Evolutionary conservation across 768 basidiomycete genomes (phyloP), one percentile per base, ranked within the genome.

Genomic region (Boletus reticulatus): DNA sequence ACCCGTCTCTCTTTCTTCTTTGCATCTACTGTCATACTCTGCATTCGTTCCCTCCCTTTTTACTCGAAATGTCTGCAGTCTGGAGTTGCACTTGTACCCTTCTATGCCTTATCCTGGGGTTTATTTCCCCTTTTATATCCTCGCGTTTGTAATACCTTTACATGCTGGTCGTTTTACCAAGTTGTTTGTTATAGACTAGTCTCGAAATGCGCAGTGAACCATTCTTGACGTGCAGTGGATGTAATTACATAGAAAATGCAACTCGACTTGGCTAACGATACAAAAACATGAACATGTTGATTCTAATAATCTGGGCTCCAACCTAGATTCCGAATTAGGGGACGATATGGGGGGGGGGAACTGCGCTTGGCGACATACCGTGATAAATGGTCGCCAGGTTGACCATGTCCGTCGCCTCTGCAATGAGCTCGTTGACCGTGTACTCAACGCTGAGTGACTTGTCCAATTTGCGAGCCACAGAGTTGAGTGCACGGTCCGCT

Each of bases 341-440:
- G 53, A 24, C 4, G 42, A 42, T 37, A 29, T 4, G 14, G 14
- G 13, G 34, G 14, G 13, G 34, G 34, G 6, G 13, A 36, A 20
- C 3, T 43, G 48, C 16, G 37, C 38, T 39, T 20, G 47, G n/a
- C 45, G 4, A 71, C 83, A 57, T 65, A 89, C 92, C 92, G 38
- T 65, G 62, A 66, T 80, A 98, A 60, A 98, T 92, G n/a, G 77
- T 80, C 4, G 85, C 86, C 19, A 98, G 73, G 68, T 92, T 92
- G 45, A 74, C 75, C 3, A 75, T 68, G 65, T 96, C 91, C 22
- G 86, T 92, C 37, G 96, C 96, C 66, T 91, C 85, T 19, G 90
- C 85, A 55, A 98, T 87, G 39, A 98, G 82, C 69, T 92, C 88
- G 74, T 96, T 97, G 57, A 99, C 92, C 6, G 88, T 91, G 62